A percentile compares a stretch with the other conserved stretches of the same genome.
phyloP scores from a whole-genome alignment of 2,329 filamentous ascomycete species.

The Fusarium poae region DNA sequence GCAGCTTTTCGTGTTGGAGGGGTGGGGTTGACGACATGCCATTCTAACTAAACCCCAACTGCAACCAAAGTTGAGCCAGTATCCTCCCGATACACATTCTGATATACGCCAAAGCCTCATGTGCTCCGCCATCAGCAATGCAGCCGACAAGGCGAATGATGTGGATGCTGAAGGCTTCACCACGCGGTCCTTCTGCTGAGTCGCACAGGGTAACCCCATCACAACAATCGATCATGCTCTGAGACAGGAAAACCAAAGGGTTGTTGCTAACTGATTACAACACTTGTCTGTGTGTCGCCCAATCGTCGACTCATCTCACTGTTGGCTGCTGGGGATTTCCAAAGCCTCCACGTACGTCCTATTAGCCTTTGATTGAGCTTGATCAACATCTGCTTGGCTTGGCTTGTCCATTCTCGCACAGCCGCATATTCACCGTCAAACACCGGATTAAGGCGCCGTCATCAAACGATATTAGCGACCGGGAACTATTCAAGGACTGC shows the following conservation, averaged over 20 bases:
- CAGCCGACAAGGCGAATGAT: constrained; percentile 19
- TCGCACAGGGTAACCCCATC: constrained; percentile 36
- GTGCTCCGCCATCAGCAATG: constrained; percentile 38
- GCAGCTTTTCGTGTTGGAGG: constrained; percentile 29
- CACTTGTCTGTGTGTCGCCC: constrained; percentile 23
- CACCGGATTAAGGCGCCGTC: constrained; percentile 38
- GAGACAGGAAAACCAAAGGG: constrained; percentile 35
- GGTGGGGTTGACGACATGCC: constrained; percentile 37
- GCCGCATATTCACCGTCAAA: constrained; percentile 29
- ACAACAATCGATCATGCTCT: constrained; percentile 33
- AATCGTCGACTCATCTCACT: constrained; percentile 25
- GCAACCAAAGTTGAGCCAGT: constrained; percentile 26
- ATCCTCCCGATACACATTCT: constrained; percentile 27
- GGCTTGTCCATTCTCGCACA: constrained; percentile 29
- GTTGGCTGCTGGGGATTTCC: constrained; percentile 25
- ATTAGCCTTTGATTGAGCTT: constrained; percentile 24
- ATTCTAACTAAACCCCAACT: constrained; percentile 20
- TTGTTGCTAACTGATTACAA: constrained; percentile 43
- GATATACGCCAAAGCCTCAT: constrained; percentile 35
- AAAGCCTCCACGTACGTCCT: constrained; percentile 19
- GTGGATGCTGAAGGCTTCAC: constrained; percentile 18
- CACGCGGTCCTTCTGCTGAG: constrained; percentile 31
- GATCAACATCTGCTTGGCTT: constrained; percentile 30
- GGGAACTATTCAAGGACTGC: constrained; percentile 20
- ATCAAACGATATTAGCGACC: constrained; percentile 25